phyloP scores from a whole-genome alignment of 2,329 filamentous ascomycete genomes.

The Trichoderma koningii region DNA sequence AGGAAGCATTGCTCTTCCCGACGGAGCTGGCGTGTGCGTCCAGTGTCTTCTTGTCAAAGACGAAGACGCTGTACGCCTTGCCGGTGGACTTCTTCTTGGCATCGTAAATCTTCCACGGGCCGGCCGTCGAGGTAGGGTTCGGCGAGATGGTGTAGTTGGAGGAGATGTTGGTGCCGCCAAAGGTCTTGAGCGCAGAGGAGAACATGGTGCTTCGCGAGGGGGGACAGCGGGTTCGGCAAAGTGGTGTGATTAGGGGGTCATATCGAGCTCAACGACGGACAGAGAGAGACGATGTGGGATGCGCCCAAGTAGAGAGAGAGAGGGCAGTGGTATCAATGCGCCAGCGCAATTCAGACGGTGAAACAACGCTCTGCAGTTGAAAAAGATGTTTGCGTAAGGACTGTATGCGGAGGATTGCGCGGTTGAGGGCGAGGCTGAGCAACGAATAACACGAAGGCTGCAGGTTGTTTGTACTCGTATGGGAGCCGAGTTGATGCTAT shows the following conservation, averaged over 20 bases:
- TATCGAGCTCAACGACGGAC: conserved; percentile 29
- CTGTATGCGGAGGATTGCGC: not conserved
- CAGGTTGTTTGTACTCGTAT: conserved; percentile 3
- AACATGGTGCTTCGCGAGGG: conserved; percentile 64
- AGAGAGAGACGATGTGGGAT: not conserved
- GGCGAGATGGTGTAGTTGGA: conserved; percentile 85
- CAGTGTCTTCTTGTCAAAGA: conserved; percentile 87
- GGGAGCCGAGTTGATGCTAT: conserved; percentile 15
- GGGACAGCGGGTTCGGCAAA: conserved; percentile 15
- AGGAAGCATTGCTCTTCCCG: conserved; percentile 55
- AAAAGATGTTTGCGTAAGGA: not conserved
- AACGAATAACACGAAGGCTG: conserved; percentile 9
- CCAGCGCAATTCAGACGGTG: not conserved
- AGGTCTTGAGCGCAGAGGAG: conserved; percentile 89
- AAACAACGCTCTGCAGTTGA: not conserved
- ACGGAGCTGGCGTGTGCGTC: conserved; percentile 56
- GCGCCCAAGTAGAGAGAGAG: conserved; percentile 8
- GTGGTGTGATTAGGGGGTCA: conserved; percentile 33
- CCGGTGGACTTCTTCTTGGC: conserved; percentile 95
- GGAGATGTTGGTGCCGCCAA: conserved; percentile 85
- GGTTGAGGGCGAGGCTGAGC: conserved; percentile 17
- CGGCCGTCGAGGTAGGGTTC: conserved; percentile 74
- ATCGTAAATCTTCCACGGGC: conserved; percentile 97
- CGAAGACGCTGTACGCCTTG: conserved; percentile 85
- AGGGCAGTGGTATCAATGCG: conserved; percentile 7